A percentile compares a stretch with the other conserved stretches of the same genome.
Evolutionary conservation across 306 rosid species (phyloP).

Genomic region (Gleditsia sinensis): DNA sequence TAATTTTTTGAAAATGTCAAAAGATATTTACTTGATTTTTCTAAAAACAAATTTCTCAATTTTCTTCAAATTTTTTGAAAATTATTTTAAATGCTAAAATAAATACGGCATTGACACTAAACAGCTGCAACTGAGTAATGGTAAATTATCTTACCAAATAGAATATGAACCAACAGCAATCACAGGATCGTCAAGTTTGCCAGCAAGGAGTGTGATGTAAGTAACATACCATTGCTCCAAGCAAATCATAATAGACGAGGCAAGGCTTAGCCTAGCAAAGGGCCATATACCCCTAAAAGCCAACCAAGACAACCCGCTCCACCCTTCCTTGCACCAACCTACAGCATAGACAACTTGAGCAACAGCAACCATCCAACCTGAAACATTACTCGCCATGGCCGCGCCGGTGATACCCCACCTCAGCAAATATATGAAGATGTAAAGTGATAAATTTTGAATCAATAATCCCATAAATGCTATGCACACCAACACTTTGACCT

Average conservation of each 20-base stretch:
- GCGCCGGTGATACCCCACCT: conserved; percentile 60
- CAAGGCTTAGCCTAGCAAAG: conserved; percentile 60
- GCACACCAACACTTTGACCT: conserved; percentile 55
- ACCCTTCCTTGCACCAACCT: conserved; percentile 74
- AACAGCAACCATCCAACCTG: conserved; percentile 48
- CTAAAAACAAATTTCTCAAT: no score
- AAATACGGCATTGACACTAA: no score
- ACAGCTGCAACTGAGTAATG: neutral
- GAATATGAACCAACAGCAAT: conserved; percentile 58
- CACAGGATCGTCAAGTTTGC: conserved; percentile 45
- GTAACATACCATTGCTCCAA: conserved; percentile 51
- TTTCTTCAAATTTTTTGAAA: no score
- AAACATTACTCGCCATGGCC: conserved; percentile 58
- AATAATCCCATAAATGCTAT: conserved; percentile 47
- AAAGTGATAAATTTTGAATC: conserved; percentile 47
- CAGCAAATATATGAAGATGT: conserved; percentile 51
- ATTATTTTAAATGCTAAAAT: no score
- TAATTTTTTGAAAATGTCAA: no score
- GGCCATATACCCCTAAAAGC: conserved; percentile 73
- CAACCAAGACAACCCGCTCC: conserved; percentile 69
- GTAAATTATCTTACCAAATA: conserved; percentile 48
- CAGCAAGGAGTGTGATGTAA: conserved; percentile 44
- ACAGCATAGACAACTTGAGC: conserved; percentile 50
- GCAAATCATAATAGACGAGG: conserved; percentile 51
- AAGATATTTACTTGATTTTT: no score